Conservation (phyloP, 2,329 filamentous ascomycete genomes). For the Penicillium sp. region DNA sequence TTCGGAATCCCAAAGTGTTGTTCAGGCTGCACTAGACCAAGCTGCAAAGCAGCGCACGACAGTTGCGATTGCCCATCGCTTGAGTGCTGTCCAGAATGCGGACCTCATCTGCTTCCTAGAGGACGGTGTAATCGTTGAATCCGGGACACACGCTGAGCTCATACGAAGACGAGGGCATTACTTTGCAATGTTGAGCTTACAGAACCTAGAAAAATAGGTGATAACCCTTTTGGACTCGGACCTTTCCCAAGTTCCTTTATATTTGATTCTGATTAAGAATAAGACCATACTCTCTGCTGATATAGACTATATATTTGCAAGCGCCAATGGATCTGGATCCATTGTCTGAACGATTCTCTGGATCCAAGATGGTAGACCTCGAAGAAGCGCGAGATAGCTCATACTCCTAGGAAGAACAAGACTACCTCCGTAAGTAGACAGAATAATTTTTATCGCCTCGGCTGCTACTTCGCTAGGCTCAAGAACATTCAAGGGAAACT, state of each 20-base stretch:
- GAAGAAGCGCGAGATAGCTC: too few species aligned
- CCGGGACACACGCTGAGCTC: not conserved
- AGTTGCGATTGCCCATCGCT: not conserved
- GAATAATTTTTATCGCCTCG: too few species aligned
- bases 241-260: not conserved
- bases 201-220: not conserved
- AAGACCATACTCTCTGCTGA: not conserved
- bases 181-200: not conserved
- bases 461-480: too few species aligned
- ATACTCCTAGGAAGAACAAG: too few species aligned
- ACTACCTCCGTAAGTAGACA: too few species aligned
- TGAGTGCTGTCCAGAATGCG: not conserved
- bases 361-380: too few species aligned
- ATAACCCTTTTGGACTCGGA: too few species aligned
- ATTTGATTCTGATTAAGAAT: not conserved
- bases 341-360: too few species aligned
- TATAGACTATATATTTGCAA: too few species aligned
- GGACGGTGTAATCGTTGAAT: not conserved
- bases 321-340: too few species aligned
- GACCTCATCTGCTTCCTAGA: not conserved
- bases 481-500: too few species aligned
- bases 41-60: not conserved
- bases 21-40: not conserved
- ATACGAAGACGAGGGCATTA: not conserved
- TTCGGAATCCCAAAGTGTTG: not conserved